Evolutionary conservation across 306 rosid genomes (phyloP), one percentile per base, ranked within the genome.

Genomic region (Lablab purpureus): DNA sequence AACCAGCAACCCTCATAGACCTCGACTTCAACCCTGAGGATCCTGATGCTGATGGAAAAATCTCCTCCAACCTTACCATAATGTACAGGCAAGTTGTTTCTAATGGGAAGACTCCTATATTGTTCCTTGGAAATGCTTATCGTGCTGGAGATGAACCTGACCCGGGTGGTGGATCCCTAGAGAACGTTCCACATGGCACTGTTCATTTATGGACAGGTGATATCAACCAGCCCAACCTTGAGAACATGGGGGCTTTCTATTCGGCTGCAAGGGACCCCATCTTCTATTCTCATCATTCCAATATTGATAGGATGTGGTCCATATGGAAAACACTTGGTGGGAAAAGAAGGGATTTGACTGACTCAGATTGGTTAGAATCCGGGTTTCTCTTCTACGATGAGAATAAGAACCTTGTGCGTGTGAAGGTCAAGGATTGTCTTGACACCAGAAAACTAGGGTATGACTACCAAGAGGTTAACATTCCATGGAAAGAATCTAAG

Each of bases 171-270:
- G 99, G 99, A 4, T 27, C 89, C 0, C 0, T 94, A 0, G 97
- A 91, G 87, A 84, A 79, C 5, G 70, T 78, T 65, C 95, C 97
- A 0, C 99, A 94, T 36, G 87, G 79, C 6, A 30, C 87, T 6
- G 82, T 94, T n/a, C 99, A 94, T 82, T 0, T 28, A 1, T 90
- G 96, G 94, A 69, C 80, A 0, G 97, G 97, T 8, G 90, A 89
- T 36, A 72, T 2, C 23, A 85, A 19, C 0, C 86, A 85, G 5
- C 88, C 92, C 2, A 85, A 90, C 69, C 0, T 4, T 0, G 97
- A 94, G 72, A n/a, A 94, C 82, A 92, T 94, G 98, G 98, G 98
- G 7, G 83, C 25, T 64, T 87, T 94, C 80, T 92, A 94, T 74
- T 73, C 97, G 0, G 93, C 98, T 0, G 97, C 81, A 0, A 81